Conservation (phyloP, 441 rosid genomes). For the Heliophila coronopifolia region DNA sequence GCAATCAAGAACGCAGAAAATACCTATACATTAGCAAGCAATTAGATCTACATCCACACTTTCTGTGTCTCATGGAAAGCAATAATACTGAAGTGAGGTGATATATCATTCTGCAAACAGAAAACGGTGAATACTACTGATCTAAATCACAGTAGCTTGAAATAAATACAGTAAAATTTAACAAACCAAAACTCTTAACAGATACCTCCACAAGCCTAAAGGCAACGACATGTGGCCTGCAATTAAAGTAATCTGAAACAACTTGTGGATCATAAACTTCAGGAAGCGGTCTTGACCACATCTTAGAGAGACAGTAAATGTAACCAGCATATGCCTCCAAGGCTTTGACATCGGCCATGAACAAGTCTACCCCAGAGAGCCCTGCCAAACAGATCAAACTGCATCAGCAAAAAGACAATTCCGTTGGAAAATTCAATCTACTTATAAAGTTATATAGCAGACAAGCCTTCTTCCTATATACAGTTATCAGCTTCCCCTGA, state of each 20-base stretch:
- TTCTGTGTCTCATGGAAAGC: slow-evolving; percentile 1
- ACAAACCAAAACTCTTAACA: slow-evolving; percentile 12
- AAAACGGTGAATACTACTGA: too few species aligned
- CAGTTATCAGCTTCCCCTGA: background rate
- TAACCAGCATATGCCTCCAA: slow-evolving; percentile 68
- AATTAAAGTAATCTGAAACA: slow-evolving; percentile 70
- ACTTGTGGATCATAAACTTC: slow-evolving; percentile 69
- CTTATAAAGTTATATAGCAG: background rate
- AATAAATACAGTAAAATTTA: background rate
- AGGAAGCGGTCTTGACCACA: slow-evolving; percentile 91
- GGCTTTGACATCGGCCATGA: slow-evolving; percentile 87
- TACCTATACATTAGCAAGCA: slow-evolving; percentile 46
- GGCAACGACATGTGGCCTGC: slow-evolving; percentile 85
- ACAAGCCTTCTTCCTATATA: background rate
- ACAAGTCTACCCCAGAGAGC: slow-evolving; percentile 71
- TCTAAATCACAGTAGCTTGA: too few species aligned
- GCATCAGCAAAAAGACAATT: slow-evolving; percentile 12
- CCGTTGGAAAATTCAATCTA: background rate
- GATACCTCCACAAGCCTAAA: slow-evolving; percentile 84
- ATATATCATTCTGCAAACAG: background rate
- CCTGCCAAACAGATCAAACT: slow-evolving; percentile 35
- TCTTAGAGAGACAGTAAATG: slow-evolving; percentile 52
- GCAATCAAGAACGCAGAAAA: slow-evolving; percentile 62
- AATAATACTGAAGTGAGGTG: background rate
- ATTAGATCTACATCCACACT: slow-evolving; percentile 16